Evolutionary conservation across 495 filamentous ascomycete genomes (phyloP).

Genomic region (Beverwykella pulmonaria): DNA sequence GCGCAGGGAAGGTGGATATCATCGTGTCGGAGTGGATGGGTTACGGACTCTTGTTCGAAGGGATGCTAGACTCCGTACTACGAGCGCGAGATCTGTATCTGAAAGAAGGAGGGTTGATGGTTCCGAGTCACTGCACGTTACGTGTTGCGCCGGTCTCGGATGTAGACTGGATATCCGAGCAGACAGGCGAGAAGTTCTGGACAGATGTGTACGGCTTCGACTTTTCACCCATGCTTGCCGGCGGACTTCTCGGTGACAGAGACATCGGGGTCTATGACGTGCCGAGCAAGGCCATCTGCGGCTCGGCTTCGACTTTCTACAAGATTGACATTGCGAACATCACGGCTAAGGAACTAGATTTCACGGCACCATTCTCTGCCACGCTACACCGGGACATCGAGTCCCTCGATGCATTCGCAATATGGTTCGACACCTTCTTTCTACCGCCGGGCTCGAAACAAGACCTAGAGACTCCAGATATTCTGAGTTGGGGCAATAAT

Average conservation of each 20-base stretch:
- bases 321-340: conserved; percentile 60
- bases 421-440: conserved; percentile 71
- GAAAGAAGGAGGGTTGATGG: conserved; percentile 75
- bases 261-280: conserved; percentile 60
- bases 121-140: conserved; percentile 86
- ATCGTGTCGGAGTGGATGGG: conserved; percentile 99
- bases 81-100: conserved; percentile 87
- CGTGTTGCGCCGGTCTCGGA: conserved; percentile 85
- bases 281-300: conserved; percentile 51
- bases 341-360: conserved; percentile 59
- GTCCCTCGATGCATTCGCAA: conserved; percentile 60
- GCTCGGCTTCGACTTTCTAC: conserved; percentile 56
- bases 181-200: conserved; percentile 40
- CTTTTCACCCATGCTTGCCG: conserved; percentile 39
- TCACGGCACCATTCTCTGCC: conserved; percentile 58
- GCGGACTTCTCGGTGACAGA: not conserved
- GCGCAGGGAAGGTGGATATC: conserved; percentile 75
- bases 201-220: conserved; percentile 45
- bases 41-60: conserved; percentile 89
- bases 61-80: conserved; percentile 92
- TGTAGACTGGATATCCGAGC: conserved; percentile 63
- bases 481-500: conserved; percentile 43
- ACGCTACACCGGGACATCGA: conserved; percentile 58
- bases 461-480: conserved; percentile 37
- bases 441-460: conserved; percentile 48